Conservation (phyloP, 768 basidiomycete species). For the Crucibulum laeve region DNA sequence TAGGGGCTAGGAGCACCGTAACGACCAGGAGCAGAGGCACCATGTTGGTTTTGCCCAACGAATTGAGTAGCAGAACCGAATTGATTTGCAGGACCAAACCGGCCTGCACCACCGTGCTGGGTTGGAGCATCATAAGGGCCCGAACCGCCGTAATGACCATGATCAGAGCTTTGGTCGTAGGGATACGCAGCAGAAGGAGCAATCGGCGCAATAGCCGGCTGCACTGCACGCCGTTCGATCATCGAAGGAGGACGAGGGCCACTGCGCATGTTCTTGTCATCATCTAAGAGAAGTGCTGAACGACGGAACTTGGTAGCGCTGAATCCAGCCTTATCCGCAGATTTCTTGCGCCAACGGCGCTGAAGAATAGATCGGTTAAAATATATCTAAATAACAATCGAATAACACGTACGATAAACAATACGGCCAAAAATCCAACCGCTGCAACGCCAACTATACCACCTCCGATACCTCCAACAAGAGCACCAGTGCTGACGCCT, state of each 20-base stretch:
- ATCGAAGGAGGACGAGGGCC: slow-evolving; percentile 25
- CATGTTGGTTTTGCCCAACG: background rate
- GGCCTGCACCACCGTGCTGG: background rate
- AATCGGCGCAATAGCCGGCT: slow-evolving; percentile 13
- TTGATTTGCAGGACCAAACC: background rate
- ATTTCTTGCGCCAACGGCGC: slow-evolving; percentile 30
- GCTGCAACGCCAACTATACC: slow-evolving; percentile 14
- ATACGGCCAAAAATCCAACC: slow-evolving; percentile 14
- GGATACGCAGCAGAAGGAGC: slow-evolving; percentile 12
- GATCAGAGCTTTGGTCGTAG: slow-evolving; percentile 1
- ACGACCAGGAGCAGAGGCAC: background rate
- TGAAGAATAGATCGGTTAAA: slow-evolving; percentile 6
- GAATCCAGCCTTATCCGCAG: slow-evolving; percentile 34
- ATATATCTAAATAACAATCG: background rate
- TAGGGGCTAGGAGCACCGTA: background rate
- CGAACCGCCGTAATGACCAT: background rate
- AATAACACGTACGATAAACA: slow-evolving; percentile 16
- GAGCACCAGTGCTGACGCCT: slow-evolving; percentile 12
- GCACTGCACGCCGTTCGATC: slow-evolving; percentile 21
- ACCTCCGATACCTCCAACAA: slow-evolving; percentile 22
- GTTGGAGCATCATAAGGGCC: slow-evolving; percentile 7
- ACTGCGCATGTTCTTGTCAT: slow-evolving; percentile 15
- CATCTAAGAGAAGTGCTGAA: slow-evolving; percentile 38
- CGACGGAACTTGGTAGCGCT: slow-evolving; percentile 48
- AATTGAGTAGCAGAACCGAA: background rate